Conservation (phyloP, 352 stramenopile genomes). For the Phytophthora agathidicida region DNA sequence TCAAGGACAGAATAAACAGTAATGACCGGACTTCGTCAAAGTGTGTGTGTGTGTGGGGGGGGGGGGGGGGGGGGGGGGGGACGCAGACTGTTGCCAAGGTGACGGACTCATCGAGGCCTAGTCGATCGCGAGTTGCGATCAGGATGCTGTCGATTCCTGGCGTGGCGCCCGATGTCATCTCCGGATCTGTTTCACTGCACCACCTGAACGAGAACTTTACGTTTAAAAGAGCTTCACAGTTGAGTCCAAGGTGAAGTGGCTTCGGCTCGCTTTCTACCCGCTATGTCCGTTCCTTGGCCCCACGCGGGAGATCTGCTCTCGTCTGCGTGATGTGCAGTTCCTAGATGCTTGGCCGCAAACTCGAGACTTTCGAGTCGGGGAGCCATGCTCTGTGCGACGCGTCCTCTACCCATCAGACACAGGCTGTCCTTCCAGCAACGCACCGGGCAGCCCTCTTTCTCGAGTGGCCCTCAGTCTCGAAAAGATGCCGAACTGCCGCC, state of each 20-base stretch:
- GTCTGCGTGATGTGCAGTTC: conserved; percentile 12
- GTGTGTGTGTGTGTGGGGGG: too few relatives aligned
- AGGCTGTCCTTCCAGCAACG: background rate
- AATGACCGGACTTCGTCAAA: too few relatives aligned
- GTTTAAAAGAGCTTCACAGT: too few relatives aligned
- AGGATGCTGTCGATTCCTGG: background rate
- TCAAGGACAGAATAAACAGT: too few relatives aligned
- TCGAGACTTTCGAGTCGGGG: background rate
- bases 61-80: too few relatives aligned
- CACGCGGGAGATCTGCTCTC: conserved; percentile 2
- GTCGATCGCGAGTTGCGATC: too few relatives aligned
- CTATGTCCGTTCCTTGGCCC: conserved; percentile 7
- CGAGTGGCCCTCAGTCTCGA: conserved; percentile 21
- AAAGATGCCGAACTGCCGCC: conserved; percentile 33
- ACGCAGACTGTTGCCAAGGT: too few relatives aligned
- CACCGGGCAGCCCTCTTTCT: too few relatives aligned
- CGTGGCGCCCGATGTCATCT: conserved; percentile 12
- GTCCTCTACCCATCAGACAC: conserved; percentile 1
- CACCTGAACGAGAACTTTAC: conserved; percentile 17
- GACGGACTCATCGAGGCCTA: too few relatives aligned
- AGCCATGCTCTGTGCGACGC: background rate
- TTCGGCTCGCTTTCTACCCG: conserved; percentile 6
- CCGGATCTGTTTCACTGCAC: conserved; percentile 12
- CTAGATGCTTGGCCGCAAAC: background rate
- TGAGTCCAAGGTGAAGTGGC: background rate